Conservation (phyloP, 2,329 filamentous ascomycete genomes). For the Talaromyces sp. region DNA sequence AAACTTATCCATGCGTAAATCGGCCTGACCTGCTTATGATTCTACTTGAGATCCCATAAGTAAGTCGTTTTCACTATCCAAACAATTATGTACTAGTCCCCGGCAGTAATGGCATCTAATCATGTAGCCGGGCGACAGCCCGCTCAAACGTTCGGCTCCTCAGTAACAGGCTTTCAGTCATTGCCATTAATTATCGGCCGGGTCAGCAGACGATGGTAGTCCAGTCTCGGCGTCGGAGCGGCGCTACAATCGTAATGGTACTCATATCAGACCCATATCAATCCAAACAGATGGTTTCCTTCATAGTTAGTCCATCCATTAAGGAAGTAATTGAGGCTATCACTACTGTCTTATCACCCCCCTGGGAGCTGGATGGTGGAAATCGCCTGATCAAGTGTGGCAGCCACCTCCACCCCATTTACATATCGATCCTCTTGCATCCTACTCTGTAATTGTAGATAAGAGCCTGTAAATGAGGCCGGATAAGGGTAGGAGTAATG, state of each 20-base stretch:
- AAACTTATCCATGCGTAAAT: background rate
- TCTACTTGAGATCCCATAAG: too few relatives aligned
- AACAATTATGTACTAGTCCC: too few relatives aligned
- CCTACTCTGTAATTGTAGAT: too few relatives aligned
- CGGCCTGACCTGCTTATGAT: background rate
- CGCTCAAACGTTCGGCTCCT: slow-evolving; percentile 64
- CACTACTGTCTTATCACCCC: too few relatives aligned
- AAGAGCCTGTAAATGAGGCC: too few relatives aligned
- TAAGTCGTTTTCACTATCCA: too few relatives aligned
- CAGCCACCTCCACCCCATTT: too few relatives aligned
- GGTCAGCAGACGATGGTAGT: slow-evolving; percentile 57
- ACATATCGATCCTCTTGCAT: too few relatives aligned
- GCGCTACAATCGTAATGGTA: slow-evolving; percentile 64
- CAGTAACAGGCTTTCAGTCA: slow-evolving; percentile 60
- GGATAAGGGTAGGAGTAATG: background rate
- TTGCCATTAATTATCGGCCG: slow-evolving; percentile 62
- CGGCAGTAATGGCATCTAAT: slow-evolving; percentile 2
- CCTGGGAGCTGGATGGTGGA: too few relatives aligned
- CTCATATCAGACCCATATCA: slow-evolving; percentile 61
- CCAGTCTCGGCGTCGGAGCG: slow-evolving; percentile 60
- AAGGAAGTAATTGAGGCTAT: too few relatives aligned
- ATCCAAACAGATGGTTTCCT: slow-evolving; percentile 15
- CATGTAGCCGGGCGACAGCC: slow-evolving; percentile 60
- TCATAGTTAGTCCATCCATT: slow-evolving; percentile 35
- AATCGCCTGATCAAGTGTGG: too few relatives aligned